phyloP scores from a whole-genome alignment of 2,329 filamentous ascomycete species.

The Juglanconis oblonga region DNA sequence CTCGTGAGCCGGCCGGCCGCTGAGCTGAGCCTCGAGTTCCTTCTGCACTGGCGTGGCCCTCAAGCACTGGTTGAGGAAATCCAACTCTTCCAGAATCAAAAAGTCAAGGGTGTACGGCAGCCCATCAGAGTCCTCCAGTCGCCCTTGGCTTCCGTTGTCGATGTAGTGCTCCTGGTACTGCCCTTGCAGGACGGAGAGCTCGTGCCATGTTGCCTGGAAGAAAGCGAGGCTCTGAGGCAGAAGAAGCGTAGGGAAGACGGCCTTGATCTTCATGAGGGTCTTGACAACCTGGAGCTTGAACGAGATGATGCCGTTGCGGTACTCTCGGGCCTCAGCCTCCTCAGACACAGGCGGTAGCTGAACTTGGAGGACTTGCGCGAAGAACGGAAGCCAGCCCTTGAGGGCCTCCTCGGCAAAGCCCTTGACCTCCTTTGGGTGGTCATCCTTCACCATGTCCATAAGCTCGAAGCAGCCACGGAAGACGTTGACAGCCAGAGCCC shows the following conservation, averaged over 20 bases:
- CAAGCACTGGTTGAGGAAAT: slow-evolving; percentile 89
- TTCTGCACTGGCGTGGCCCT: slow-evolving; percentile 84
- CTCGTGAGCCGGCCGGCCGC: slow-evolving; percentile 55
- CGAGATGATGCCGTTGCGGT: slow-evolving; percentile 78
- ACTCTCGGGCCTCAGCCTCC: slow-evolving; percentile 53
- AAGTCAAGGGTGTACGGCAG: slow-evolving; percentile 96
- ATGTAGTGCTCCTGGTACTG: slow-evolving; percentile 84
- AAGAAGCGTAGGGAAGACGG: slow-evolving; percentile 77
- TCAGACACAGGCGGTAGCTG: slow-evolving; percentile 66
- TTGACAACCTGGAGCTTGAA: slow-evolving; percentile 94
- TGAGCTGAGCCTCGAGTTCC: slow-evolving; percentile 80
- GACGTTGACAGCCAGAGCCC: slow-evolving; percentile 83
- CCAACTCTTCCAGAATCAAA: slow-evolving; percentile 87
- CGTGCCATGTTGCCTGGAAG: slow-evolving; percentile 87
- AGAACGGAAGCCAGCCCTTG: slow-evolving; percentile 83
- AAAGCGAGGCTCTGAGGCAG: slow-evolving; percentile 78
- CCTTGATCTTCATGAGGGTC: slow-evolving; percentile 84
- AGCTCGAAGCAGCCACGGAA: slow-evolving; percentile 92
- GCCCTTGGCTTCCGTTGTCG: slow-evolving; percentile 77
- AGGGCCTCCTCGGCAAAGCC: slow-evolving; percentile 85
- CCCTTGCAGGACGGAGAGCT: slow-evolving; percentile 70
- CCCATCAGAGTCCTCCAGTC: slow-evolving; percentile 83
- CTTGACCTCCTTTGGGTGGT: slow-evolving; percentile 82
- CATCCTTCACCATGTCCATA: slow-evolving; percentile 93
- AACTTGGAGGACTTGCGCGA: slow-evolving; percentile 73